Conservation (phyloP, 2,329 filamentous ascomycete species). For the Chaetothyriales sp. region DNA sequence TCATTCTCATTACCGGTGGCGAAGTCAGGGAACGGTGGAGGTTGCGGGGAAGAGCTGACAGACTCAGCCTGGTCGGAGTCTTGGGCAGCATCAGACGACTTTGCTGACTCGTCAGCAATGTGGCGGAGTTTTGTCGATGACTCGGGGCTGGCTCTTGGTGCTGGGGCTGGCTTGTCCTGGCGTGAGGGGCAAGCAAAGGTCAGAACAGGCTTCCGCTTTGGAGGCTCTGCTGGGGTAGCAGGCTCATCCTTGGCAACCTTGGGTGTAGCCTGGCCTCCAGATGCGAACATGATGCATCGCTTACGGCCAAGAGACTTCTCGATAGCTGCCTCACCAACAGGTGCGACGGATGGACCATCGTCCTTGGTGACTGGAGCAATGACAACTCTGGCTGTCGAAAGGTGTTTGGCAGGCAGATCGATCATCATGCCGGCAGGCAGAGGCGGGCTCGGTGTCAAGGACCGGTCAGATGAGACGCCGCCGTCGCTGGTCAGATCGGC, state of each 20-base stretch:
- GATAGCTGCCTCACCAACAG: conserved; percentile 38
- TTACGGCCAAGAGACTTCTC: conserved; percentile 58
- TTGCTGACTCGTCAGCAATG: conserved; percentile 5
- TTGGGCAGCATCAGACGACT: conserved; percentile 7
- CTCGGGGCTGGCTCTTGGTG: conserved; percentile 16
- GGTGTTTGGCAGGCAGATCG: conserved; percentile 15
- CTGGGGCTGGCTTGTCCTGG: conserved; percentile 16
- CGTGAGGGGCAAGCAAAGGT: conserved; percentile 34
- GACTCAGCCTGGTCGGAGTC: conserved; percentile 6
- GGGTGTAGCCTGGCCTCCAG: conserved; percentile 44
- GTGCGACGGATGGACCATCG: conserved; percentile 21
- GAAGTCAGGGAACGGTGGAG: conserved; percentile 65
- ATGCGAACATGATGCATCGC: conserved; percentile 86
- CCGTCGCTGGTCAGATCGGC: conserved; percentile 89
- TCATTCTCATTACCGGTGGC: conserved; percentile 73
- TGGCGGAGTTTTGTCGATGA: conserved; percentile 27
- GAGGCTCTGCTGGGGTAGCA: conserved; percentile 18
- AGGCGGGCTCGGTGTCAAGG: conserved; percentile 80
- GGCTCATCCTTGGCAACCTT: conserved; percentile 21
- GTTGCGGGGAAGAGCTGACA: conserved; percentile 6
- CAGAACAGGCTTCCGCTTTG: conserved; percentile 30
- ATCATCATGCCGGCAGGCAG: conserved; percentile 37
- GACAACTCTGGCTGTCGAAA: conserved; percentile 15
- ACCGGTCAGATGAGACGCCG: conserved; percentile 72
- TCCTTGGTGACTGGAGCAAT: conserved; percentile 17